Evolutionary conservation across 2,329 filamentous ascomycete species (phyloP), one percentile per base, ranked within the genome.

Genomic region (Hypoxylon sp.): DNA sequence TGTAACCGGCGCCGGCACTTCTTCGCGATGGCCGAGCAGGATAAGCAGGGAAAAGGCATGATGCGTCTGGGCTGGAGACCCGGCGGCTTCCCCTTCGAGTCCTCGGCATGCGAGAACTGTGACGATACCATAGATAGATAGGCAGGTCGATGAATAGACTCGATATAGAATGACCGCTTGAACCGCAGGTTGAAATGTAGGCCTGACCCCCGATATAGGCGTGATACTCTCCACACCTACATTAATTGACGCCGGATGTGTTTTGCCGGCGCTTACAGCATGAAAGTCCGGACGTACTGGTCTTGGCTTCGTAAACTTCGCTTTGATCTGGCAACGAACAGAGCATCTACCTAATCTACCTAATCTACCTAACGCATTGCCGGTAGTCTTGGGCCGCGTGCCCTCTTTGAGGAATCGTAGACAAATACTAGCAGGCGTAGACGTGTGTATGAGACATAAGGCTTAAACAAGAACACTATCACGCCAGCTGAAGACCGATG

Each of bases 41-140:
- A 71, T 62, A 65, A 64, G 64, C 35, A 57, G 61, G 54, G 66
- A 70, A 70, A 53, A 51, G 46, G 65, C 52, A 66, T 55, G 51
- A 47, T 65, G 29, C 54, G 52, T 42, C 72, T 70, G 72, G 72
- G 72, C 72, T 74, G 71, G 73, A 74, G 75, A 70, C 68, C 72
- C 68, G 70, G 71, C 58, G 70, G 66, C 57, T 57, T 37, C 63
- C 63, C 42, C 61, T 62, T 61, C 68, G 62, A 65, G 50, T 57
- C 60, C 65, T 73, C 69, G 56, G 15, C 39, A 21, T 21, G 39
- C 17, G 39, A 19, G 39, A 44, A 70, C 66, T 69, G 65, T 59
- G 71, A 69, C 69, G 72, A 75, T 75, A 73, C 70, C 73, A 74
- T 70, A 72, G 69, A 74, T 69, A 74, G 69, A 68, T 54, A 50